Evolutionary conservation across 768 basidiomycete species (phyloP).

Genomic region (Termitomyces sp.): DNA sequence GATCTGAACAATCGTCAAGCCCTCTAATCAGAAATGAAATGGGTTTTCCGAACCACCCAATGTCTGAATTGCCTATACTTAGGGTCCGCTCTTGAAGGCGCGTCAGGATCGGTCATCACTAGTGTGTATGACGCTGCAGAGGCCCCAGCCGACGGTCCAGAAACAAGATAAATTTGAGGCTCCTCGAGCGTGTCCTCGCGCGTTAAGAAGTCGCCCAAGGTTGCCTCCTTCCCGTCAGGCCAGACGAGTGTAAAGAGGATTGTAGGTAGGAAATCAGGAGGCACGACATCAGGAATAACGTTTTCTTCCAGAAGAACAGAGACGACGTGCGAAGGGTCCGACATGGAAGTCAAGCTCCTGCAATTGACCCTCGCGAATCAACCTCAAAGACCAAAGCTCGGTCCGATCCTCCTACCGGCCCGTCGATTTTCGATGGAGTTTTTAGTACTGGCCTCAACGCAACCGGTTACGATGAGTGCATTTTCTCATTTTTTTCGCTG

Average conservation of each 20-base stretch:
- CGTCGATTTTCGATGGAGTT: not conserved
- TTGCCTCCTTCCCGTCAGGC: slow-evolving; percentile 31
- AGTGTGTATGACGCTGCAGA: slow-evolving; percentile 35
- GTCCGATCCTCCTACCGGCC: not conserved
- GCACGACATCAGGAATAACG: slow-evolving; percentile 43
- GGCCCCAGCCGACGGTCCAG: slow-evolving; percentile 28
- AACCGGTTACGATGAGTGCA: too few species aligned
- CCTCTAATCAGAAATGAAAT: not conserved
- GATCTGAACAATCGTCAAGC: slow-evolving; percentile 17
- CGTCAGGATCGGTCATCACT: slow-evolving; percentile 56
- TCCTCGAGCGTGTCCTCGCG: slow-evolving; percentile 37
- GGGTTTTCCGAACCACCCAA: slow-evolving; percentile 35
- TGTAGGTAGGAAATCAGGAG: slow-evolving; percentile 28
- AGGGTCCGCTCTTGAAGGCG: slow-evolving; percentile 43
- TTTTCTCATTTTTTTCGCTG: not conserved
- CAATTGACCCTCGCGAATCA: not conserved
- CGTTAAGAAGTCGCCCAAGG: slow-evolving; percentile 24
- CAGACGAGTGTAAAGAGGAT: slow-evolving; percentile 39
- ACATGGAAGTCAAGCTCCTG: not conserved
- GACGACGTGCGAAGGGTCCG: slow-evolving; percentile 18
- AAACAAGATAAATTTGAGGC: slow-evolving; percentile 41
- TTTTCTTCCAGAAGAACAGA: slow-evolving; percentile 28
- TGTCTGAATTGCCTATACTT: slow-evolving; percentile 49
- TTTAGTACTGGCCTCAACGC: not conserved
- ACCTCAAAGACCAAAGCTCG: not conserved